Percentiles rank a stretch among this genome's conserved stretches.
Evolutionary conservation across 805 yeast genomes (phyloP).

Genomic region (Schwanniomyces pseudopolymorphus): DNA sequence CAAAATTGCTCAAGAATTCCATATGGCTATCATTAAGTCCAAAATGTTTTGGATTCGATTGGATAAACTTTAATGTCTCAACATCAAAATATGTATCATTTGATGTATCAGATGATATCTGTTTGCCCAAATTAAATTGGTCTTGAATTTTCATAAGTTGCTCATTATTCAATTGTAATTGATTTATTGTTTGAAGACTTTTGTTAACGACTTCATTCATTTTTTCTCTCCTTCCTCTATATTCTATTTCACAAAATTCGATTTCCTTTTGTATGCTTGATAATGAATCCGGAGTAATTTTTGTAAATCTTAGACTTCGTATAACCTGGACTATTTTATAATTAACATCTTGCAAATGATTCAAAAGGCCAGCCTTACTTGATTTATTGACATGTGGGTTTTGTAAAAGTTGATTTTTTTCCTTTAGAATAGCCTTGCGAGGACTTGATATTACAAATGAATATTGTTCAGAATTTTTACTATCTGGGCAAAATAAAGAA

Average conservation of each 20-base stretch:
- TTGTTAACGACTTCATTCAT: conserved; percentile 22
- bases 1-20: conserved; percentile 27
- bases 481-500: not conserved
- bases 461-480: conserved; percentile 8
- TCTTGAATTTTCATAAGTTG: conserved; percentile 34
- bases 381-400: conserved; percentile 2
- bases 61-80: conserved; percentile 37
- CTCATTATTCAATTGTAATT: conserved; percentile 30
- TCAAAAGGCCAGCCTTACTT: conserved; percentile 18
- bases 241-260: conserved; percentile 24
- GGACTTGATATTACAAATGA: conserved; percentile 34
- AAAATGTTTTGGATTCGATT: conserved; percentile 36
- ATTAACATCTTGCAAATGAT: conserved; percentile 33
- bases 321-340: conserved; percentile 36
- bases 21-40: conserved; percentile 38
- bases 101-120: conserved; percentile 10
- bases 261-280: conserved; percentile 22
- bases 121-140: conserved; percentile 16
- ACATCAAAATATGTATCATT: conserved; percentile 35
- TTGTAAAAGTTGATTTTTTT: not conserved
- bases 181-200: conserved; percentile 25
- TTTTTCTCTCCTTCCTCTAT: conserved; percentile 18
- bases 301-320: conserved; percentile 34
- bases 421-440: conserved; percentile 9
- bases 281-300: conserved; percentile 31